These are phyloP conservation scores for Hanseniaspora gamundiae DNA, from an alignment of 1,139 yeast species.

Conservation along the genomic window DNA sequence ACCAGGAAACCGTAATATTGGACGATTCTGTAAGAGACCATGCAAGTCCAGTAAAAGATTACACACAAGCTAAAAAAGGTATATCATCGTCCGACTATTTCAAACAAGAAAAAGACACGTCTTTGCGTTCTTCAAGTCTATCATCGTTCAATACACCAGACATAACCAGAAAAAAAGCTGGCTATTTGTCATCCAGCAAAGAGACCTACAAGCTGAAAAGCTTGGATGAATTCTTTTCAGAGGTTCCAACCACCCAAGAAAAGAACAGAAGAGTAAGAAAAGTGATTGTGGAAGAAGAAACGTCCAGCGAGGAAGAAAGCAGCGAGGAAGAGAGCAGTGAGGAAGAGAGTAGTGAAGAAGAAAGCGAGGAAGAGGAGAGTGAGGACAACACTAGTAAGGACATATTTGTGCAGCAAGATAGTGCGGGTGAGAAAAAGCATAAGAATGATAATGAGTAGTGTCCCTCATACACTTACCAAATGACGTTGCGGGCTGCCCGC, in stretches of 20 bases:
- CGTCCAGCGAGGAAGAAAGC: slow-evolving; percentile 19
- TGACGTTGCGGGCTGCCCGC: not conserved
- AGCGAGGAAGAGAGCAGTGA: slow-evolving; percentile 12
- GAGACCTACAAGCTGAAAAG: slow-evolving; percentile 49
- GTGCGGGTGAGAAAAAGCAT: slow-evolving; percentile 4
- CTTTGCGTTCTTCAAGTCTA: slow-evolving; percentile 6
- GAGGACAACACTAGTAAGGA: too few relatives aligned
- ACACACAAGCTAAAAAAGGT: slow-evolving; percentile 18
- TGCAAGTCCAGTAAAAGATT: slow-evolving; percentile 21
- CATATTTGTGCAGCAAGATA: too few relatives aligned
- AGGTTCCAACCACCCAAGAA: slow-evolving; percentile 27
- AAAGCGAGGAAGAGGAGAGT: slow-evolving; percentile 8
- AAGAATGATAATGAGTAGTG: not conserved
- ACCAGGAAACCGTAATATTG: slow-evolving; percentile 10
- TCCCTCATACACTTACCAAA: too few relatives aligned
- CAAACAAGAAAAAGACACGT: slow-evolving; percentile 1
- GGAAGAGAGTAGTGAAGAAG: slow-evolving; percentile 10
- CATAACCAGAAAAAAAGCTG: slow-evolving; percentile 5
- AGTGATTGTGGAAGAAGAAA: slow-evolving; percentile 24
- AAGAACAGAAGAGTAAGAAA: slow-evolving; percentile 15
- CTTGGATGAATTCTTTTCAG: slow-evolving; percentile 76
- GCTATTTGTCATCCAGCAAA: slow-evolving; percentile 23
- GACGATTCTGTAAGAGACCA: slow-evolving; percentile 8
- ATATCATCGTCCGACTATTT: slow-evolving; percentile 20
- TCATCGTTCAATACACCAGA: slow-evolving; percentile 7